These are phyloP conservation scores for Amylocystis lapponica DNA, from an alignment of 768 basidiomycete species.

Conservation along the genomic window DNA sequence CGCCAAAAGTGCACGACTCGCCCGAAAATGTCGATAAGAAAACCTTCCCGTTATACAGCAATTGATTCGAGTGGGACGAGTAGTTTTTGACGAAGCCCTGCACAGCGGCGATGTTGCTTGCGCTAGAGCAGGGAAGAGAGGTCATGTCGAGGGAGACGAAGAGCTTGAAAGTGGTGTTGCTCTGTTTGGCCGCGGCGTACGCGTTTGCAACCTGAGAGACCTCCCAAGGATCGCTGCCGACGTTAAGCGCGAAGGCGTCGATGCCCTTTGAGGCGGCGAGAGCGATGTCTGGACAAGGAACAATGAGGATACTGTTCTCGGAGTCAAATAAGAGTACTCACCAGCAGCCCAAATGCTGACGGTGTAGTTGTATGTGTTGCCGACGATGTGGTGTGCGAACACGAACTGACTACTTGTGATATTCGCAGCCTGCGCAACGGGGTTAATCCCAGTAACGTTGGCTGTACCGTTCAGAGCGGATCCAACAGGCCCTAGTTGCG, in stretches of 20 bases:
- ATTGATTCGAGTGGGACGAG: slow-evolving; percentile 52
- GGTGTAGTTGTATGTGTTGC: slow-evolving; percentile 62
- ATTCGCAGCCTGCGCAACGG: too few species aligned
- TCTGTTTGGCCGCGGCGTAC: slow-evolving; percentile 30
- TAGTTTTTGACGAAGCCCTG: slow-evolving; percentile 51
- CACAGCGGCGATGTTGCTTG: slow-evolving; percentile 43
- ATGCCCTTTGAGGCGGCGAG: slow-evolving; percentile 55
- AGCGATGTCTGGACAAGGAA: slow-evolving; percentile 39
- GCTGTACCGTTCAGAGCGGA: too few species aligned
- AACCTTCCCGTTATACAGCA: slow-evolving; percentile 39
- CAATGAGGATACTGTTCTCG: too few species aligned
- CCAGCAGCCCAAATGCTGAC: slow-evolving; percentile 30
- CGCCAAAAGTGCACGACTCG: slow-evolving; percentile 63
- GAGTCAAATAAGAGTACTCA: too few species aligned
- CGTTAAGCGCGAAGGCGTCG: slow-evolving; percentile 69
- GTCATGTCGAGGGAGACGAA: slow-evolving; percentile 27
- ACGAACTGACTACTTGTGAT: too few species aligned
- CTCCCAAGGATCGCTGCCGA: slow-evolving; percentile 63
- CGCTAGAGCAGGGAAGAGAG: slow-evolving; percentile 46
- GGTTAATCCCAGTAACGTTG: too few species aligned
- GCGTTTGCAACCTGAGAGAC: slow-evolving; percentile 56
- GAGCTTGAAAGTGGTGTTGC: slow-evolving; percentile 43
- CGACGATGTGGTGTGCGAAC: slow-evolving; percentile 35
- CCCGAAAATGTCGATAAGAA: slow-evolving; percentile 72
- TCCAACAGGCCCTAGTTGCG: too few species aligned